A percentile compares a stretch with the other conserved stretches of the same genome.
These are phyloP conservation scores for Ceratocystiopsis minuta DNA, from an alignment of 2,329 filamentous ascomycete species.

Conservation along the genomic window DNA sequence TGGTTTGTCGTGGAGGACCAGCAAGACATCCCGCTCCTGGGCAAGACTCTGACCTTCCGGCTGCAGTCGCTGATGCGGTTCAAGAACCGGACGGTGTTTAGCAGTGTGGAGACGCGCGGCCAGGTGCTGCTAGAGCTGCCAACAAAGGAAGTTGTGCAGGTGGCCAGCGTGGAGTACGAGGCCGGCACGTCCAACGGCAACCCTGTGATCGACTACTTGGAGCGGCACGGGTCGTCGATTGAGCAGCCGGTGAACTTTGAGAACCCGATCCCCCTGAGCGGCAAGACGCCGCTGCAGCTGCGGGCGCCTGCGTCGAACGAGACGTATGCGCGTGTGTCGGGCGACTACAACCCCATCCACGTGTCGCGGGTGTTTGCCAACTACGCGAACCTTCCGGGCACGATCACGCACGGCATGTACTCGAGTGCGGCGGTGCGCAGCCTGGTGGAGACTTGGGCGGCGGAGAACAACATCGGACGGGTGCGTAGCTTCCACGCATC, in stretches of 20 bases:
- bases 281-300: conserved; percentile 72
- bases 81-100: conserved; percentile 89
- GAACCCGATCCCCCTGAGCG: conserved; percentile 87
- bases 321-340: conserved; percentile 92
- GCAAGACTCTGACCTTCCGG: conserved; percentile 90
- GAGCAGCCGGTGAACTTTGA: conserved; percentile 96
- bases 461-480: conserved; percentile 94
- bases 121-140: conserved; percentile 88
- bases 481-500: conserved; percentile 95
- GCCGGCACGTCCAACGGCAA: conserved; percentile 85
- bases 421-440: conserved; percentile 91
- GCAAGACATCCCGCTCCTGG: conserved; percentile 64
- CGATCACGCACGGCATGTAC: conserved; percentile 99
- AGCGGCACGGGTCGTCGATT: conserved; percentile 77
- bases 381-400: conserved; percentile 89
- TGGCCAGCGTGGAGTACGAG: conserved; percentile 93
- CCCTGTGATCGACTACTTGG: conserved; percentile 88
- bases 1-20: conserved; percentile 77
- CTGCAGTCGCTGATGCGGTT: conserved; percentile 80
- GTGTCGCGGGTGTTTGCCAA: conserved; percentile 91
- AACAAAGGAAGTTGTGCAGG: conserved; percentile 92
- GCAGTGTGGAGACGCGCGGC: conserved; percentile 77
- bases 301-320: conserved; percentile 93
- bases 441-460: conserved; percentile 95
- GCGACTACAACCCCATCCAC: conserved; percentile 97